A percentile compares a stretch with the other conserved stretches of the same genome.
Conservation (phyloP, 2,329 filamentous ascomycete species). For the Xylariaceae sp. region DNA sequence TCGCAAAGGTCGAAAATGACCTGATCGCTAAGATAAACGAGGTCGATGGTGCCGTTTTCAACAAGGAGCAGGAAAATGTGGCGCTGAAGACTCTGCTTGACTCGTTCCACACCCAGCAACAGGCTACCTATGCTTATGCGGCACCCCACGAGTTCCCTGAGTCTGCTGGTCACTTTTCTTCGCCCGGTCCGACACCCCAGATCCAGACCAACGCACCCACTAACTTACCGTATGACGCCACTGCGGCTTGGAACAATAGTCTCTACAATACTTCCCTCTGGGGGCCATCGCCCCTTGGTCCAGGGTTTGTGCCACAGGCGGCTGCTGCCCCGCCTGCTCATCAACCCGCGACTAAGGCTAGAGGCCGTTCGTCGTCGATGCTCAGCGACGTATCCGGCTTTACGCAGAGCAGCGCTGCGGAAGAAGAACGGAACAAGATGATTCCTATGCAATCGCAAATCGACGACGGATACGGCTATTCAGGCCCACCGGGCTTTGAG, state of each 20-base stretch:
- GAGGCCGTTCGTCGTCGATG: slow-evolving; percentile 68
- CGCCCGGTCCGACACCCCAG: slow-evolving; percentile 24
- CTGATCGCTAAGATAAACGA: slow-evolving; percentile 44
- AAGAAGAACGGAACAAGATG: slow-evolving; percentile 41
- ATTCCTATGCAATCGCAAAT: slow-evolving; percentile 20
- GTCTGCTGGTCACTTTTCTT: slow-evolving; percentile 24
- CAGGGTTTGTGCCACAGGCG: slow-evolving; percentile 42
- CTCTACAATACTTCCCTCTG: slow-evolving; percentile 38
- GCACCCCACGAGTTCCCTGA: slow-evolving; percentile 37
- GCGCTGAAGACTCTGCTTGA: slow-evolving; percentile 44
- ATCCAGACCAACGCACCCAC: slow-evolving; percentile 15
- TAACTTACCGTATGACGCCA: slow-evolving; percentile 32
- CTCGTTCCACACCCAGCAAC: slow-evolving; percentile 41
- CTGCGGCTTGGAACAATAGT: slow-evolving; percentile 38
- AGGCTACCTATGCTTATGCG: slow-evolving; percentile 38
- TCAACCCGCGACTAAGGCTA: slow-evolving; percentile 41
- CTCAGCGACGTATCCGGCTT: slow-evolving; percentile 69
- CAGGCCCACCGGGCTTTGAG: slow-evolving; percentile 32
- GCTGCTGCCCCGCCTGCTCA: slow-evolving; percentile 36
- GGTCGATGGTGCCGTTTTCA: slow-evolving; percentile 40
- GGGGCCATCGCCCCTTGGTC: slow-evolving; percentile 41
- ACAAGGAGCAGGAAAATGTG: slow-evolving; percentile 46
- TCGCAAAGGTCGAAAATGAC: slow-evolving; percentile 48
- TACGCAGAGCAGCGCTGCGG: slow-evolving; percentile 62
- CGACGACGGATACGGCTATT: slow-evolving; percentile 26